These are phyloP conservation scores for Daldinia grandis DNA, from an alignment of 495 filamentous ascomycete species.

Conservation along the genomic window DNA sequence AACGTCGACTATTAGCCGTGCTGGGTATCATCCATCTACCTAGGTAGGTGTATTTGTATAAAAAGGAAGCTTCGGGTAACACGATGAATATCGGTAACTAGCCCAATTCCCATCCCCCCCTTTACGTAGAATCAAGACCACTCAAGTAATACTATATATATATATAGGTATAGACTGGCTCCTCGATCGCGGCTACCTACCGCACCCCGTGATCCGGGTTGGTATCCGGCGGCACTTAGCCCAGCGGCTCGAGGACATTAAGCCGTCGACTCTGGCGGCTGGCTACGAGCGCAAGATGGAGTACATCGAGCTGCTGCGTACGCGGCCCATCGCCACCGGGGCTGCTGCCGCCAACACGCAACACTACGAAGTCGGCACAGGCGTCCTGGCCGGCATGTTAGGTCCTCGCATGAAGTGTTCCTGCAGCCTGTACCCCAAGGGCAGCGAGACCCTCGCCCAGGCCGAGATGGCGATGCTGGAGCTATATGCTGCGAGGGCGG, in stretches of 20 bases:
- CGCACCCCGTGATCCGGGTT: slow-evolving; percentile 63
- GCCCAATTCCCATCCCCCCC: neutral
- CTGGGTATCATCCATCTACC: too few species aligned
- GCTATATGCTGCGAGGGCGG: slow-evolving; percentile 63
- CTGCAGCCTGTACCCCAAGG: slow-evolving; percentile 64
- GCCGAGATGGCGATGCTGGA: slow-evolving; percentile 73
- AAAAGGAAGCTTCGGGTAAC: neutral
- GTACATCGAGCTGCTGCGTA: slow-evolving; percentile 59
- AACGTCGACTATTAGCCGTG: neutral
- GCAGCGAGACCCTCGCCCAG: slow-evolving; percentile 63
- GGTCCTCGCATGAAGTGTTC: slow-evolving; percentile 74
- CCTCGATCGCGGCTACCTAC: slow-evolving; percentile 67
- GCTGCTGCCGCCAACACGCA: slow-evolving; percentile 67
- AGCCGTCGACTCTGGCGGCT: slow-evolving; percentile 53
- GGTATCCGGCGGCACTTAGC: slow-evolving; percentile 65
- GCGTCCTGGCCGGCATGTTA: slow-evolving; percentile 62
- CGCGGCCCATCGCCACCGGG: slow-evolving; percentile 69
- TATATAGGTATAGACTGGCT: slow-evolving; percentile 63
- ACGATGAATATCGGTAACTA: slow-evolving; percentile 31
- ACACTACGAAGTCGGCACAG: slow-evolving; percentile 73
- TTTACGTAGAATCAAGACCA: neutral
- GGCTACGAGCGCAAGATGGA: slow-evolving; percentile 63
- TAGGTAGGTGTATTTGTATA: neutral
- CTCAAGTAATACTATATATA: neutral
- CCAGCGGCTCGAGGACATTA: slow-evolving; percentile 60